Evolutionary conservation across 2,329 filamentous ascomycete species (phyloP).

Genomic region (Botryosphaeria dothidea): DNA sequence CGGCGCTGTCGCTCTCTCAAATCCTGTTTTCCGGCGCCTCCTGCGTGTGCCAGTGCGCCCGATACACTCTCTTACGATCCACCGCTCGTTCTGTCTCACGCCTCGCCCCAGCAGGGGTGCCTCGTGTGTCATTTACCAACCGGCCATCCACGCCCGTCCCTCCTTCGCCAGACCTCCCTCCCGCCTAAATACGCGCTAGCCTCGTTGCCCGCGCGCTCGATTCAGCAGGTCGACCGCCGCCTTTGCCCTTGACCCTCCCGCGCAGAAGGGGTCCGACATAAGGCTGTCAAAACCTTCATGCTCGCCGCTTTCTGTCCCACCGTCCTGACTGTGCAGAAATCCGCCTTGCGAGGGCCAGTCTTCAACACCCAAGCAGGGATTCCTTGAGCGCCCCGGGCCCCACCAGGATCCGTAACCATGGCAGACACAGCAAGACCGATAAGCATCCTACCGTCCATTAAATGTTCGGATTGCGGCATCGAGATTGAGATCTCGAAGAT

Average conservation of each 20-base stretch:
- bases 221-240: conserved; percentile 11
- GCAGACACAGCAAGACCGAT: conserved; percentile 26
- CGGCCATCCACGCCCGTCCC: conserved; percentile 14
- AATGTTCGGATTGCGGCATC: conserved; percentile 40
- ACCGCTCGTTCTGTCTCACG: conserved; percentile 15
- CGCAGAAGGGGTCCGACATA: conserved; percentile 7
- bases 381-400: neutral
- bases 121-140: conserved; percentile 17
- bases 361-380: neutral
- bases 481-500: conserved; percentile 83
- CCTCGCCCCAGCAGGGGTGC: conserved; percentile 13
- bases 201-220: neutral
- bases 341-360: neutral
- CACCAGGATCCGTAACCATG: conserved; percentile 14
- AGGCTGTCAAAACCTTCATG: conserved; percentile 12
- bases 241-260: neutral
- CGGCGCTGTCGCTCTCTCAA: neutral
- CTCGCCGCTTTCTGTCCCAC: neutral
- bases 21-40: neutral
- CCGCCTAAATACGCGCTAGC: conserved; percentile 16
- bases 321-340: neutral
- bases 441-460: conserved; percentile 39
- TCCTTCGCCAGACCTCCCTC: conserved; percentile 6
- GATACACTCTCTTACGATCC: conserved; percentile 18
- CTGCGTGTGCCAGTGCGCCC: neutral